A percentile compares a stretch with the other conserved stretches of the same genome.
Conservation (phyloP, 2,329 filamentous ascomycete genomes). For the Fusarium zealandicum region DNA sequence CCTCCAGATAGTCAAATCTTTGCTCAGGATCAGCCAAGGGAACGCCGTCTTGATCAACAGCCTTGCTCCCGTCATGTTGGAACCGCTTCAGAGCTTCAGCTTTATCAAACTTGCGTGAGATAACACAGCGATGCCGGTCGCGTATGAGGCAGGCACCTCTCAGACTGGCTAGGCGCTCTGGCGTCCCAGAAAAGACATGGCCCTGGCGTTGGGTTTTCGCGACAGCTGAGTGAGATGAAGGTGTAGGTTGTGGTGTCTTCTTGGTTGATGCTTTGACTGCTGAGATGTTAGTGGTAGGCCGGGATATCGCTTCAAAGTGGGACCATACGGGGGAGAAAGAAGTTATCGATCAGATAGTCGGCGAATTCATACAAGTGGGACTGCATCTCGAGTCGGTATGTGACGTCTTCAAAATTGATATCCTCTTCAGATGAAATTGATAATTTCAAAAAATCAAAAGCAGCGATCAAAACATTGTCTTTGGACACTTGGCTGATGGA, state of each 20-base stretch:
- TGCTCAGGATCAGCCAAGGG: neutral
- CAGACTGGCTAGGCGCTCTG: slow-evolving; percentile 7
- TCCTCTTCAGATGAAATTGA: neutral
- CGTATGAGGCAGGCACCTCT: slow-evolving; percentile 14
- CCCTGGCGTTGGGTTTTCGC: slow-evolving; percentile 2
- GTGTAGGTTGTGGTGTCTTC: slow-evolving; percentile 17
- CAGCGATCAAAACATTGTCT: neutral
- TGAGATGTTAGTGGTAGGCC: neutral
- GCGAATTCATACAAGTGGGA: neutral
- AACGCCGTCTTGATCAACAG: slow-evolving; percentile 4
- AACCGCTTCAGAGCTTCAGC: slow-evolving; percentile 5
- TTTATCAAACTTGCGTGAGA: slow-evolving; percentile 15
- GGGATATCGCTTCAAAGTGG: neutral
- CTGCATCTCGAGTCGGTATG: neutral
- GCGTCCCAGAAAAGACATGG: slow-evolving; percentile 11
- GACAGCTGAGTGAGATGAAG: slow-evolving; percentile 16
- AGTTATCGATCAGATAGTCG: slow-evolving; percentile 13
- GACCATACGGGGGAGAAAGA: slow-evolving; percentile 7
- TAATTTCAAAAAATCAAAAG: slow-evolving; percentile 3
- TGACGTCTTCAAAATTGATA: slow-evolving; percentile 2
- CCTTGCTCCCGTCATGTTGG: neutral
- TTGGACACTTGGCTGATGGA: neutral
- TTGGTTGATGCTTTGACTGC: slow-evolving; percentile 15
- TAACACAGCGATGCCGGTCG: slow-evolving; percentile 17
- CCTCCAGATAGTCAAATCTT: slow-evolving; percentile 6